These are phyloP conservation scores for Metarhizium humberi DNA, from an alignment of 2,329 filamentous ascomycete genomes.

Conservation along the genomic window DNA sequence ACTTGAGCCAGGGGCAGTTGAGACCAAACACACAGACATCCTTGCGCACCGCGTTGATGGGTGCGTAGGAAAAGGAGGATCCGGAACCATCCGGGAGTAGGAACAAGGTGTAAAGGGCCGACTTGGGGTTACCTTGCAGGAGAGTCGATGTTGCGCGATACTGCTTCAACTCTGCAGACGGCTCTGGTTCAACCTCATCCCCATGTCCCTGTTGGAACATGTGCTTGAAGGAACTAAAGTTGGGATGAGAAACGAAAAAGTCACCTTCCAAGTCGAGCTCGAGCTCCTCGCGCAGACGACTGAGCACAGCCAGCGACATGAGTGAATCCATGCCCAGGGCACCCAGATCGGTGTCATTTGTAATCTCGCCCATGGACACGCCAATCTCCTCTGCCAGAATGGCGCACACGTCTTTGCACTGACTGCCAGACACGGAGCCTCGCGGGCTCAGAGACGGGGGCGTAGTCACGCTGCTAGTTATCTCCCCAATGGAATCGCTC, in stretches of 20 bases:
- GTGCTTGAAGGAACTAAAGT: background rate
- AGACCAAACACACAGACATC: conserved; percentile 40
- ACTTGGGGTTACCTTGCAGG: conserved; percentile 1
- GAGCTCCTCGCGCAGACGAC: background rate
- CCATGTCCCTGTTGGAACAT: background rate
- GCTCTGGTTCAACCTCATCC: background rate
- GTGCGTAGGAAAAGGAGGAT: conserved; percentile 55
- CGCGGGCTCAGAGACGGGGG: background rate
- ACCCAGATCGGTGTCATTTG: background rate
- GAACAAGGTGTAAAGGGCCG: conserved; percentile 4
- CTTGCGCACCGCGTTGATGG: conserved; percentile 23
- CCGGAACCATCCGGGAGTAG: conserved; percentile 43
- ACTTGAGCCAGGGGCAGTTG: conserved; percentile 55
- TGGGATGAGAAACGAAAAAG: background rate
- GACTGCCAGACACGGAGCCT: background rate
- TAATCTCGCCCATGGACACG: background rate
- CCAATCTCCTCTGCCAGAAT: conserved; percentile 2
- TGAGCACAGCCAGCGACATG: background rate
- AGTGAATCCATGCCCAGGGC: background rate
- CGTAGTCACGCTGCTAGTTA: background rate
- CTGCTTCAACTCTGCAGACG: background rate
- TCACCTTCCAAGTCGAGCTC: background rate
- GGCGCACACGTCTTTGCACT: background rate
- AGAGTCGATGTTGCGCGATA: conserved; percentile 6
- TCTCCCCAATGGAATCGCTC: background rate